Conservation (phyloP, 2,329 filamentous ascomycete species). For the Pseudopithomyces chartarum region DNA sequence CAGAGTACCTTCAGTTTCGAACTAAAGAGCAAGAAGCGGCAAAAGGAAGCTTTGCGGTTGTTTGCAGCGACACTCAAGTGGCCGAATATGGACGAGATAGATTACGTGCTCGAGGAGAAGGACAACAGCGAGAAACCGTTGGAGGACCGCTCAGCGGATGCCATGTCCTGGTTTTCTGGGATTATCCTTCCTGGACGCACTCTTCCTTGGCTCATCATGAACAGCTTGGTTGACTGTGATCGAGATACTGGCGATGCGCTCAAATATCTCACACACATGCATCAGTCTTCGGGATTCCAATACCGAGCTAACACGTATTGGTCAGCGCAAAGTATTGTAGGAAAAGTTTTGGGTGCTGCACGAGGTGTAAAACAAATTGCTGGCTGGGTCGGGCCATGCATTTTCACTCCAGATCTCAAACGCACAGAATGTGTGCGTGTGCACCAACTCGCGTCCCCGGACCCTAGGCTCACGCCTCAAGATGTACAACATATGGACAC, state of each 20-base stretch:
- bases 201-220: conserved; percentile 78
- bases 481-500: conserved; percentile 70
- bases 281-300: conserved; percentile 74
- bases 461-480: conserved; percentile 58
- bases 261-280: conserved; percentile 69
- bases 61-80: conserved; percentile 77
- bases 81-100: conserved; percentile 71
- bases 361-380: conserved; percentile 72
- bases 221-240: conserved; percentile 75
- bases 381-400: conserved; percentile 76
- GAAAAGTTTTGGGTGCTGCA: conserved; percentile 70
- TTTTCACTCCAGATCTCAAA: conserved; percentile 68
- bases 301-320: conserved; percentile 80
- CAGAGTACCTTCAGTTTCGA: conserved; percentile 62
- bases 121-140: conserved; percentile 53
- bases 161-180: conserved; percentile 78
- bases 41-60: conserved; percentile 69
- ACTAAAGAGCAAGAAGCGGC: conserved; percentile 67
- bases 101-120: conserved; percentile 65
- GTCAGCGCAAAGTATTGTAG: conserved; percentile 73
- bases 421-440: conserved; percentile 73
- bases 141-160: conserved; percentile 70
- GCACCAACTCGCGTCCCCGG: conserved; percentile 63
- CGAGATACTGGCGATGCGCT: conserved; percentile 69
- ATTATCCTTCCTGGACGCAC: conserved; percentile 72